A percentile compares a stretch with the other conserved stretches of the same genome.
Conservation (phyloP, 202 grass and related monocot species). For the Digitaria exilis region DNA sequence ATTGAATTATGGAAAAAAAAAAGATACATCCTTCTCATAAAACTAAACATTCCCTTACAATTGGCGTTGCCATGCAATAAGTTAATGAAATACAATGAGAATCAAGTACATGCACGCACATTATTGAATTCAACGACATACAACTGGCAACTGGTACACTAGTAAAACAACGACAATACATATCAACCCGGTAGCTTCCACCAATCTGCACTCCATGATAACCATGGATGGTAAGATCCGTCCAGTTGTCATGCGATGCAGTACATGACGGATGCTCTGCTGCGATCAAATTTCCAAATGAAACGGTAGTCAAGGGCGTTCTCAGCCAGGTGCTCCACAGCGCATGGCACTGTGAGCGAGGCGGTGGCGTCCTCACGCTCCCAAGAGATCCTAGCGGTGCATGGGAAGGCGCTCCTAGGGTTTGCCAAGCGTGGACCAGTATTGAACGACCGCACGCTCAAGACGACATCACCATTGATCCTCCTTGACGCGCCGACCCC, state of each 20-base stretch:
- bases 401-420: slow-evolving; percentile 42
- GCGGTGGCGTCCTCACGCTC: slow-evolving; percentile 43
- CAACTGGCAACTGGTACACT: background rate
- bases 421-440: background rate
- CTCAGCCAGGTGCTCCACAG: slow-evolving; percentile 52
- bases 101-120: background rate
- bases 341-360: slow-evolving; percentile 57
- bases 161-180: background rate
- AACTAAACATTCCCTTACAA: no score
- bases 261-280: slow-evolving; percentile 39
- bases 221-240: background rate
- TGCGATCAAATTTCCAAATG: slow-evolving; percentile 67
- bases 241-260: slow-evolving; percentile 19
- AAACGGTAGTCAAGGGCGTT: slow-evolving; percentile 45
- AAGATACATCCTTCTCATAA: no score
- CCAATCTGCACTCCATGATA: background rate
- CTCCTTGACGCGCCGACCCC: slow-evolving; percentile 19
- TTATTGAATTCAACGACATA: background rate
- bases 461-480: slow-evolving; percentile 64
- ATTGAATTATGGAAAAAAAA: no score
- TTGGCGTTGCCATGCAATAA: no score
- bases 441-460: slow-evolving; percentile 28
- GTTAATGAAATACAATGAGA: background rate
- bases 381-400: slow-evolving; percentile 72
- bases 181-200: background rate